phyloP scores from a whole-genome alignment of 306 rosid species.

The Cicer bijugum region DNA sequence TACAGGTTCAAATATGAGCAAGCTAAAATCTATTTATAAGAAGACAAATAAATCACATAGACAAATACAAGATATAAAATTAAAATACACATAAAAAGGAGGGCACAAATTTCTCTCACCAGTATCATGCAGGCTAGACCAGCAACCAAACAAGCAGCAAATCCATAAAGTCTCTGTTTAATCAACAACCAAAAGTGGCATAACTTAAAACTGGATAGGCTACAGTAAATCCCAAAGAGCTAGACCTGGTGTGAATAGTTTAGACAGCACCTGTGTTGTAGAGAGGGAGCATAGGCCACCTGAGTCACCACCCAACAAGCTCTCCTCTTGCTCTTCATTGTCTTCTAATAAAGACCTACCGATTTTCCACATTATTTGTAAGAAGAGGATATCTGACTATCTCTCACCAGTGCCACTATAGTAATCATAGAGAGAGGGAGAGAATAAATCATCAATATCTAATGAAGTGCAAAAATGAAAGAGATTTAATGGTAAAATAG shows the following conservation, averaged over 20 bases:
- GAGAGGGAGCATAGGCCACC: conserved; percentile 69
- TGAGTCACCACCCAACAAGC: conserved; percentile 68
- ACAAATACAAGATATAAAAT: not conserved
- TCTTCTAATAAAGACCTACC: conserved; percentile 47
- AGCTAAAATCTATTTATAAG: not conserved
- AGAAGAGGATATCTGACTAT: conserved; percentile 28
- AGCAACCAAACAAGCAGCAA: conserved; percentile 71
- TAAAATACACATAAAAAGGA: not conserved
- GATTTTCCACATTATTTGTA: conserved; percentile 69
- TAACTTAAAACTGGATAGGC: conserved; percentile 34
- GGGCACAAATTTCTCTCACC: conserved; percentile 58
- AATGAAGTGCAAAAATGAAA: conserved; percentile 6
- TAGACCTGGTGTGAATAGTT: conserved; percentile 8
- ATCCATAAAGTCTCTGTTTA: conserved; percentile 82
- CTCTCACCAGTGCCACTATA: conserved; percentile 20
- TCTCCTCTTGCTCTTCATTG: conserved; percentile 59
- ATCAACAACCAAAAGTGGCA: conserved; percentile 45
- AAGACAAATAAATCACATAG: conserved; percentile 25
- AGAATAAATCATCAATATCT: not conserved
- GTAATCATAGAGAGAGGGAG: not conserved
- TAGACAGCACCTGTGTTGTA: conserved; percentile 67
- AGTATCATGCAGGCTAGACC: conserved; percentile 78
- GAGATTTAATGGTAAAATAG: conserved; percentile 3
- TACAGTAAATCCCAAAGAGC: conserved; percentile 25
- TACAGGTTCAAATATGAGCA: not conserved